A percentile compares a stretch with the other conserved stretches of the same genome.
phyloP scores from a whole-genome alignment of 2,329 filamentous ascomycete species.

The Dactylellina haptotyla region DNA sequence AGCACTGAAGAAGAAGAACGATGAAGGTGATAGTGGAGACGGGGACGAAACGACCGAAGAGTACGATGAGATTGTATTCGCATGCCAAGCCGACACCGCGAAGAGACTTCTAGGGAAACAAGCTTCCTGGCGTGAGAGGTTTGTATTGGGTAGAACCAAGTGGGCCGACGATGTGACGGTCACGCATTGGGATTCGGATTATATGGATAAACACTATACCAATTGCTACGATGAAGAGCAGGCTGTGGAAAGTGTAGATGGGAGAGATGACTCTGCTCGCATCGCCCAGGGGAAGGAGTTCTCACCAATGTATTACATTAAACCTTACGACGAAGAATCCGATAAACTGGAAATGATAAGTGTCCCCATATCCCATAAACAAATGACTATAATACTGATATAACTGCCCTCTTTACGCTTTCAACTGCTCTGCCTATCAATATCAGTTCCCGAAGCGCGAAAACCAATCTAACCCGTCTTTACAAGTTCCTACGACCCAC shows the following conservation, averaged over 20 bases:
- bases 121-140: constrained; percentile 71
- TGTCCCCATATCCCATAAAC: neutral
- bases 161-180: constrained; percentile 77
- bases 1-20: constrained; percentile 62
- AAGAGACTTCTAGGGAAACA: constrained; percentile 70
- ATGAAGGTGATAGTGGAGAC: neutral
- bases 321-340: constrained; percentile 68
- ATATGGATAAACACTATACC: constrained; percentile 76
- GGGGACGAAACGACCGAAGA: constrained; percentile 61
- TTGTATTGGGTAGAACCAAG: constrained; percentile 75
- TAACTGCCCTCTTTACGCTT: constrained; percentile 13
- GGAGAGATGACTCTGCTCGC: constrained; percentile 60
- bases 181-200: constrained; percentile 73
- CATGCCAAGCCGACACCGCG: constrained; percentile 72
- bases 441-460: constrained; percentile 44
- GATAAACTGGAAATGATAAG: constrained; percentile 70
- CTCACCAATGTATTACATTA: constrained; percentile 74
- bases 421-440: constrained; percentile 49
- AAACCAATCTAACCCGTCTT: constrained; percentile 27
- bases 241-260: constrained; percentile 61
- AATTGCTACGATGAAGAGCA: constrained; percentile 67
- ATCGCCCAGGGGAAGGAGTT: constrained; percentile 64
- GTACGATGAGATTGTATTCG: constrained; percentile 75
- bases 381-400: neutral
- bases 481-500: constrained; percentile 21